A percentile compares a stretch with the other conserved stretches of the same genome.
These are phyloP conservation scores for Kodamaea plutei DNA, from an alignment of 1,139 yeast genomes.

Conservation along the genomic window DNA sequence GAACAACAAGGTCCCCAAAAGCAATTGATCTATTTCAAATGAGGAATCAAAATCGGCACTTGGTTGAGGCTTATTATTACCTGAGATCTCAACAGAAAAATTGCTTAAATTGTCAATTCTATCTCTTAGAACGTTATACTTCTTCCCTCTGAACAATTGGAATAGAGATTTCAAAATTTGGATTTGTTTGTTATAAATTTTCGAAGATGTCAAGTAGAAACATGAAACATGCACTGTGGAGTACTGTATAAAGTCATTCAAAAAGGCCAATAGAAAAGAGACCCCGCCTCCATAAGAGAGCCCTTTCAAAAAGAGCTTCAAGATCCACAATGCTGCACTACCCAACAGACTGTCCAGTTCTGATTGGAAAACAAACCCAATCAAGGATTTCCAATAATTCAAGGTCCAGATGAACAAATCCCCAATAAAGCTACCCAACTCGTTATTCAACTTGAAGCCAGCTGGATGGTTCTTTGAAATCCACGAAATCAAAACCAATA, in stretches of 20 bases:
- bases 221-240: conserved; percentile 70
- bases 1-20: conserved; percentile 84
- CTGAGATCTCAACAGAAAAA: conserved; percentile 41
- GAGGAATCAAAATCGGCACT: conserved; percentile 17
- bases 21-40: conserved; percentile 80
- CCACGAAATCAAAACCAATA: conserved; percentile 59
- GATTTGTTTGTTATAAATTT: conserved; percentile 73
- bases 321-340: conserved; percentile 1
- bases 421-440: conserved; percentile 80
- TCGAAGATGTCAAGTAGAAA: conserved; percentile 75
- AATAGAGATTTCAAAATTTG: conserved; percentile 68
- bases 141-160: conserved; percentile 85
- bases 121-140: conserved; percentile 74
- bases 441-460: conserved; percentile 87
- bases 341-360: conserved; percentile 5
- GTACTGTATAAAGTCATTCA: conserved; percentile 61
- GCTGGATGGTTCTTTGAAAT: conserved; percentile 82
- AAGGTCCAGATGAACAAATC: conserved; percentile 85
- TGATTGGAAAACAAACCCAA: conserved; percentile 12
- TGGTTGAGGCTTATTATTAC: conserved; percentile 3
- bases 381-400: conserved; percentile 52
- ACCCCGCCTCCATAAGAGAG: conserved; percentile 55
- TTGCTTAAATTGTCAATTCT: conserved; percentile 64
- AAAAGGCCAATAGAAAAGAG: conserved; percentile 62
- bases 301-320: conserved; percentile 14